Evolutionary conservation across 148 eudicot genomes (phyloP), one percentile per base, ranked within the genome.

Genomic region (Nepenthes gracilis): DNA sequence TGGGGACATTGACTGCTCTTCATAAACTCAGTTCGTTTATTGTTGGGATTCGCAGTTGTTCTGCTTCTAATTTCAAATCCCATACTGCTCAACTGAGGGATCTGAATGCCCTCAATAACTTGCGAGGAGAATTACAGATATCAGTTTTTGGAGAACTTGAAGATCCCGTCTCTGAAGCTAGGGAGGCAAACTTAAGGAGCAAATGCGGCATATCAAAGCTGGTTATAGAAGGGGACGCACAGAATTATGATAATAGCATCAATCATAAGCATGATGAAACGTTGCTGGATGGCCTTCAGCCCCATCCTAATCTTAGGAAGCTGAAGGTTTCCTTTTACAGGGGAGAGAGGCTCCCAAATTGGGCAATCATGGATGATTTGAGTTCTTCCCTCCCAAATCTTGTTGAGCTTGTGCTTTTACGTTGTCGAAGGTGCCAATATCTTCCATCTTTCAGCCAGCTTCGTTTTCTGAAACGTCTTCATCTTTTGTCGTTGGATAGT

Each of bases 1-100:
- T 65, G 52, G 71, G 43, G 2, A 52, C 2, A 4, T 12, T 72
- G 54, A 66, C 63, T 11, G 10, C 43, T 12, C 67, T 72, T n/a
- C 54, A 40, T 2, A 50, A 51, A 36, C 47, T 62, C 15, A 52
- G 48, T 51, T 15, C 13, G 11, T 49, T 49, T 49, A 33, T 15
- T n/a, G 35, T 15, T 3, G 33, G 35, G 34, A 1, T 0, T 23
- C 35, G 35, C 35, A 2, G 7, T n/a, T 0, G 35, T 2, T 6
- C 10, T 15, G 35, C 1, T 54, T 23, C 34, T 33, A 33, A 15
- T 5, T 33, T 11, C 33, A 54, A 15, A 23, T 5, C 34, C 4
- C 7, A 14, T 5, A 33, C 57, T 54, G 57, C 35, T 54, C 35
- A 33, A 54, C 13, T 54, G 6, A 33, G 35, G 33, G 57, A 54